Conservation (phyloP, 352 stramenopile genomes). For the Discostella stelligera region DNA sequence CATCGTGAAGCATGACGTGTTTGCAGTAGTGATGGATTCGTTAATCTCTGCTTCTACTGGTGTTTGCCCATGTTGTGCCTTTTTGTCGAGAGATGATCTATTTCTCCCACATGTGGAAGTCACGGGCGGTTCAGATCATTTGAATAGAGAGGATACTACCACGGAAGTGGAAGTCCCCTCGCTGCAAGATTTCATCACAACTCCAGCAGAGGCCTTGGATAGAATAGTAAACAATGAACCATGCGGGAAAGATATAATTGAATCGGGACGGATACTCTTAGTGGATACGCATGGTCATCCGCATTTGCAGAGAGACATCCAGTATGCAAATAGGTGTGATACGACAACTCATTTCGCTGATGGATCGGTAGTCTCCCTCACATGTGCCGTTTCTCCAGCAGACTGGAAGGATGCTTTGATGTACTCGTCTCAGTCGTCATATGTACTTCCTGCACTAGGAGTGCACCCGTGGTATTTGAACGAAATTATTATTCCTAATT, state of each 20-base stretch:
- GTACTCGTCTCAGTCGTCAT: constrained; percentile 57
- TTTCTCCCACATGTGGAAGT: constrained; percentile 29
- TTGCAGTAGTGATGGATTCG: not conserved
- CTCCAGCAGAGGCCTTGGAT: constrained; percentile 34
- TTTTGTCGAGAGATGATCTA: constrained; percentile 26
- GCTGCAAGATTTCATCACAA: constrained; percentile 17
- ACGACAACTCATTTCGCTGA: not conserved
- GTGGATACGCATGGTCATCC: constrained; percentile 78
- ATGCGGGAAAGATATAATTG: constrained; percentile 1
- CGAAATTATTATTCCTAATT: constrained; percentile 23
- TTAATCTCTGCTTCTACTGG: not conserved
- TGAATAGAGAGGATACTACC: not conserved
- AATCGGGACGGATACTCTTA: constrained; percentile 32
- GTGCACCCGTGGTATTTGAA: constrained; percentile 79
- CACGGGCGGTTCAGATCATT: not conserved
- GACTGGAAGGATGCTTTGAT: constrained; percentile 67
- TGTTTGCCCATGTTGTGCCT: constrained; percentile 49
- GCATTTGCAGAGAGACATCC: constrained; percentile 62
- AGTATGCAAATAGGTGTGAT: constrained; percentile 31
- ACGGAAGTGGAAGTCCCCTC: not conserved
- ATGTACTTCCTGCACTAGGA: constrained; percentile 59
- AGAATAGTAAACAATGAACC: constrained; percentile 25
- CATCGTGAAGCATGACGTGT: not conserved
- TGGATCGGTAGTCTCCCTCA: constrained; percentile 47
- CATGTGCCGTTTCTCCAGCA: constrained; percentile 58